These are phyloP conservation scores for Paralagenidium karlingii DNA, from an alignment of 352 stramenopile species.

Conservation along the genomic window DNA sequence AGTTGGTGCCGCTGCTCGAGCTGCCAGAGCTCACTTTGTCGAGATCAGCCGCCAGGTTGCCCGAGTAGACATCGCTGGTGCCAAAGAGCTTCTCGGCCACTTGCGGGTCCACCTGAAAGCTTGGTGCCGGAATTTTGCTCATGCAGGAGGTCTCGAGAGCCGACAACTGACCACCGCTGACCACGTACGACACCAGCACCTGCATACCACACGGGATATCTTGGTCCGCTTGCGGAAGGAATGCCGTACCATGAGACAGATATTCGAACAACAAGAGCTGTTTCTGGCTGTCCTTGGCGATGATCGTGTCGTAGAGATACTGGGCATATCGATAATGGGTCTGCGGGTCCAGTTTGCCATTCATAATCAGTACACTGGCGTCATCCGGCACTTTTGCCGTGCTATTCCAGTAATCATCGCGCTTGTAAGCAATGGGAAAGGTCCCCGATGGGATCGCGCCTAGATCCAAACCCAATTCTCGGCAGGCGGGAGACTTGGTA, in stretches of 20 bases:
- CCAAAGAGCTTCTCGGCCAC: constrained; percentile 1
- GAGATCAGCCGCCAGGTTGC: too few relatives aligned
- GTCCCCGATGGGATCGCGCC: background rate
- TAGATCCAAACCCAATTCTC: constrained; percentile 8
- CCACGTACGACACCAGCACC: constrained; percentile 49
- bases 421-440: background rate
- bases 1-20: constrained; percentile 9
- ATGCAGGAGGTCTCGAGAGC: constrained; percentile 43
- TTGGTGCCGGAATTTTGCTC: background rate
- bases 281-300: constrained; percentile 18
- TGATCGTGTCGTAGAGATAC: constrained; percentile 11
- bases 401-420: background rate
- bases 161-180: constrained; percentile 22
- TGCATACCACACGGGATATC: constrained; percentile 25
- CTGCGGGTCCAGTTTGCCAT: constrained; percentile 24
- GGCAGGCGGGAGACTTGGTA: too few relatives aligned
- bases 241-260: constrained; percentile 22
- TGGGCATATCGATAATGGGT: constrained; percentile 6
- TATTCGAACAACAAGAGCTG: constrained; percentile 26
- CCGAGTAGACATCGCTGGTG: constrained; percentile 3
- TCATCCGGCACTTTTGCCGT: constrained; percentile 11
- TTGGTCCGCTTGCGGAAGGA: background rate
- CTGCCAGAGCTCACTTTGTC: too few relatives aligned
- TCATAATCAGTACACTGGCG: constrained; percentile 44
- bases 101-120: background rate